Evolutionary conservation across 345 rosid genomes (phyloP).

Genomic region (Acer campestre): DNA sequence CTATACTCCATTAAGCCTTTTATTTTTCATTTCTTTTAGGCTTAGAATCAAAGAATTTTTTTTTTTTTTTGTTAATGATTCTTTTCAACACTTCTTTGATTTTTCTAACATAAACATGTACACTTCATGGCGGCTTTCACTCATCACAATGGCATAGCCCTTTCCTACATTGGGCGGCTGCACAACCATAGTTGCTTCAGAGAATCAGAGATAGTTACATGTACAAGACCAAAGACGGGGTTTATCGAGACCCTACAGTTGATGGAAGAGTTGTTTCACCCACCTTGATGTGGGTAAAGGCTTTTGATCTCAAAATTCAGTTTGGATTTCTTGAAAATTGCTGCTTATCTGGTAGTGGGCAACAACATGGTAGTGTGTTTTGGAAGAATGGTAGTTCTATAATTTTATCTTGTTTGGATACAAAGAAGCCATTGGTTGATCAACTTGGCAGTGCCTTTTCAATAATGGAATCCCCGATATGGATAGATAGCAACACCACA

Average conservation of each 20-base stretch:
- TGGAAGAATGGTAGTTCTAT: conserved; percentile 61
- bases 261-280: conserved; percentile 88
- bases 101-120: too few relatives aligned
- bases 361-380: conserved; percentile 58
- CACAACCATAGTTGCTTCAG: conserved; percentile 40
- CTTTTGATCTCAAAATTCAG: conserved; percentile 68
- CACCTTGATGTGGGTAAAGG: conserved; percentile 97
- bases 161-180: too few relatives aligned
- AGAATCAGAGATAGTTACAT: conserved; percentile 53
- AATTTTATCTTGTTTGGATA: conserved; percentile 55
- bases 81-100: too few relatives aligned
- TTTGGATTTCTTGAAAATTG: conserved; percentile 67
- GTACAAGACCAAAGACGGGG: conserved; percentile 83
- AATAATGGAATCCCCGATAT: conserved; percentile 69
- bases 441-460: conserved; percentile 73
- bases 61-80: too few relatives aligned
- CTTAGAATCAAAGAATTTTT: too few relatives aligned
- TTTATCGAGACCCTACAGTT: conserved; percentile 63
- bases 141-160: too few relatives aligned
- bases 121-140: too few relatives aligned
- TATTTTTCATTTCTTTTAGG: too few relatives aligned
- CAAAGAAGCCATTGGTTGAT: conserved; percentile 51
- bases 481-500: conserved; percentile 97
- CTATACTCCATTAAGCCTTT: too few relatives aligned
- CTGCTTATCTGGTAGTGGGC: conserved; percentile 96